A percentile compares a stretch with the other conserved stretches of the same genome.
Evolutionary conservation across 2,329 filamentous ascomycete genomes (phyloP).

Genomic region (Trichoderma atrobrunneum): DNA sequence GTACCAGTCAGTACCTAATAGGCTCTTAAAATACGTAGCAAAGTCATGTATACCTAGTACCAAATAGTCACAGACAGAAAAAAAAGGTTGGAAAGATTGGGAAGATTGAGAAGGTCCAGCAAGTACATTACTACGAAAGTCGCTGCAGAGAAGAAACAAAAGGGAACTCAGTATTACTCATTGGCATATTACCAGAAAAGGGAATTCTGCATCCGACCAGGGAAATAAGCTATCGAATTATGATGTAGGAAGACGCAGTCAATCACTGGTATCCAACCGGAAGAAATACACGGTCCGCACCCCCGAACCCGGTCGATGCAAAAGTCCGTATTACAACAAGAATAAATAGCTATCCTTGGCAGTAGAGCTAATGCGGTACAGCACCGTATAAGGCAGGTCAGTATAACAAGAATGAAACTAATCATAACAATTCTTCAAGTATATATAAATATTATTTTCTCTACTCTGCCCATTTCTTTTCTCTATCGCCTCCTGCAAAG

Average conservation of each 20-base stretch:
- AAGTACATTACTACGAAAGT: too few relatives aligned
- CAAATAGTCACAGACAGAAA: too few relatives aligned
- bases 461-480: background rate
- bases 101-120: too few relatives aligned
- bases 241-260: background rate
- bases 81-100: too few relatives aligned
- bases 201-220: background rate
- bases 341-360: background rate
- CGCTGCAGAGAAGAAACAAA: background rate
- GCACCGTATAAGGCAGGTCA: background rate
- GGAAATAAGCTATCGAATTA: background rate
- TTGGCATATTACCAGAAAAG: background rate
- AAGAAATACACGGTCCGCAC: background rate
- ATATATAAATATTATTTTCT: background rate
- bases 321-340: background rate
- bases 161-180: background rate
- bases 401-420: background rate
- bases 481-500: background rate
- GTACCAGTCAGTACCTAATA: background rate
- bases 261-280: background rate
- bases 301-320: background rate
- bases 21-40: too few relatives aligned
- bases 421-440: background rate
- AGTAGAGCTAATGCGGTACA: background rate
- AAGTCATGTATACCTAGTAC: too few relatives aligned